phyloP scores from a whole-genome alignment of 352 stramenopile genomes.

The Thraustochytrium striatum region DNA sequence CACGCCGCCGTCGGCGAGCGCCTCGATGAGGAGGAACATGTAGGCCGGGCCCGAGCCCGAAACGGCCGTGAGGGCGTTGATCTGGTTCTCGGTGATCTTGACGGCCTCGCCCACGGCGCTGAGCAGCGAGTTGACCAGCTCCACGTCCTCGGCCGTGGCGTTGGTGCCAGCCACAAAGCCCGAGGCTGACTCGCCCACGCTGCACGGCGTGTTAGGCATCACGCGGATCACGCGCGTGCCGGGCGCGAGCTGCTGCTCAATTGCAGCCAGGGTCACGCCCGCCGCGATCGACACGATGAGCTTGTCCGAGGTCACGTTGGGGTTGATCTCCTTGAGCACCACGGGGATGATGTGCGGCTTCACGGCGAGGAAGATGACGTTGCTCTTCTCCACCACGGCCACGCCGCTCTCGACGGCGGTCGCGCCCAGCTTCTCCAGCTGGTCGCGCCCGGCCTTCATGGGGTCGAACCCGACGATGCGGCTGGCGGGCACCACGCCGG shows the following conservation, averaged over 20 bases:
- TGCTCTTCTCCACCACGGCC: slow-evolving; percentile 38
- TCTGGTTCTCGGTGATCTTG: slow-evolving; percentile 53
- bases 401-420: slow-evolving; percentile 50
- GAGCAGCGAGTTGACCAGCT: slow-evolving; percentile 66
- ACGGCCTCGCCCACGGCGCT: slow-evolving; percentile 63
- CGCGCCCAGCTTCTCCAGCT: slow-evolving; percentile 46
- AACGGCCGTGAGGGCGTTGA: slow-evolving; percentile 68
- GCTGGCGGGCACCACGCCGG: slow-evolving; percentile 8
- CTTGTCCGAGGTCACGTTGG: slow-evolving; percentile 50
- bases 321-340: slow-evolving; percentile 62
- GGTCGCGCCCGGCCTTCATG: slow-evolving; percentile 38
- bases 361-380: slow-evolving; percentile 71
- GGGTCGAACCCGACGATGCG: slow-evolving; percentile 16
- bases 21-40: slow-evolving; percentile 81
- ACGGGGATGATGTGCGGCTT: slow-evolving; percentile 69
- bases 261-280: slow-evolving; percentile 63
- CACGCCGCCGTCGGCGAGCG: slow-evolving; percentile 75
- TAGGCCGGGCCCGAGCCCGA: slow-evolving; percentile 75
- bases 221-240: slow-evolving; percentile 66
- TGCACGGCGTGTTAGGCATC: slow-evolving; percentile 82
- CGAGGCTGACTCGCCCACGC: slow-evolving; percentile 68
- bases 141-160: slow-evolving; percentile 63
- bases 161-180: slow-evolving; percentile 64
- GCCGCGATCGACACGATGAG: slow-evolving; percentile 75
- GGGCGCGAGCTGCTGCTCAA: slow-evolving; percentile 57